A percentile compares a stretch with the other conserved stretches of the same genome.
Evolutionary conservation across 2,329 filamentous ascomycete genomes (phyloP).

Genomic region (Trichoderma afroharzianum): DNA sequence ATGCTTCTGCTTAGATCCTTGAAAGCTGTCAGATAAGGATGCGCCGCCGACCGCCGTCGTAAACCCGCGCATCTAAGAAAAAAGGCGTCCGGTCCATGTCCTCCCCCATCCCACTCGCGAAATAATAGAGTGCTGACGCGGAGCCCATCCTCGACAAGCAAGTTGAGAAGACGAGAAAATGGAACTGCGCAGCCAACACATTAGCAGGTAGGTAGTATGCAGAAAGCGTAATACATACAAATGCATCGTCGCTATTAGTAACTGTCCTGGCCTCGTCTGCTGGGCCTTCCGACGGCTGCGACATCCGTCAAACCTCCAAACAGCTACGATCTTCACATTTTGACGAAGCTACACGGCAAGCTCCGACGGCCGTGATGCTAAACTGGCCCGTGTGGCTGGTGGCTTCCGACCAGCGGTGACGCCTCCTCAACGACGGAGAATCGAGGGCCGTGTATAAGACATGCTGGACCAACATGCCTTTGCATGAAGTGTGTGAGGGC

Average conservation of each 20-base stretch:
- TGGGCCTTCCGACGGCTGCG: slow-evolving; percentile 3
- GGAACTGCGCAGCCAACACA: neutral
- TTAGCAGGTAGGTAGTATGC: neutral
- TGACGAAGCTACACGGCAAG: neutral
- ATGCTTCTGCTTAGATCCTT: neutral
- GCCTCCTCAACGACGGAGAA: neutral
- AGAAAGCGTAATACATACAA: neutral
- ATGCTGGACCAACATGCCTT: neutral
- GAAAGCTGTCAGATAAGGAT: neutral
- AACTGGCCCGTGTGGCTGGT: neutral
- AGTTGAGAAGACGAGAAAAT: neutral
- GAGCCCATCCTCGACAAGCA: neutral
- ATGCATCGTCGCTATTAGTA: neutral
- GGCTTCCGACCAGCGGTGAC: neutral
- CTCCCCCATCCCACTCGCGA: neutral
- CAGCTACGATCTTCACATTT: no score
- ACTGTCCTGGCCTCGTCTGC: neutral
- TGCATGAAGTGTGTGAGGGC: neutral
- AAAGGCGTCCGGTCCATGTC: no score
- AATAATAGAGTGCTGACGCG: neutral
- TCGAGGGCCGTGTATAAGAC: neutral
- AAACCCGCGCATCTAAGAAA: neutral
- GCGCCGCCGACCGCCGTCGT: neutral
- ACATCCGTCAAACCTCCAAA: neutral
- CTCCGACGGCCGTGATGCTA: neutral